Conservation (phyloP, 1,139 yeast genomes). For the Maudiozyma humilis region DNA sequence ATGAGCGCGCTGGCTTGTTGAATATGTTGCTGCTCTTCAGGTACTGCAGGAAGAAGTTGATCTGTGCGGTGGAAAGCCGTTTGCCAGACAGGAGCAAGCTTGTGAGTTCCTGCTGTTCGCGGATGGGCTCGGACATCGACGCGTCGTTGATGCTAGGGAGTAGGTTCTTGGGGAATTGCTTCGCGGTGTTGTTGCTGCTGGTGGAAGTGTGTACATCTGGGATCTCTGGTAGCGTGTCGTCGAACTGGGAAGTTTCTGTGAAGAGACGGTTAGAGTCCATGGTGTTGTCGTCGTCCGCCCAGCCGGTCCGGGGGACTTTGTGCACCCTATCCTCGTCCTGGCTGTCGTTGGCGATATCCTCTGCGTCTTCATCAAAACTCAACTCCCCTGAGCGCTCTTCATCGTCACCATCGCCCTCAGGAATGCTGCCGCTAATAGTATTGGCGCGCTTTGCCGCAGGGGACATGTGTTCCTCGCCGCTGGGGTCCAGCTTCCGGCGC, state of each 20-base stretch:
- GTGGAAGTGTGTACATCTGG: constrained; percentile 3
- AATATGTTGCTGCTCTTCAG: constrained; percentile 33
- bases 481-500: constrained; percentile 15
- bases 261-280: constrained; percentile 23
- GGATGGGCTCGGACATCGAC: constrained; percentile 41
- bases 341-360: constrained; percentile 5
- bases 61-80: constrained; percentile 51
- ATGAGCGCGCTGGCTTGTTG: constrained; percentile 12
- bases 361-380: constrained; percentile 4
- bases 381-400: constrained; percentile 3
- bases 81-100: constrained; percentile 51
- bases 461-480: constrained; percentile 1
- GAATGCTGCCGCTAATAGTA: neutral
- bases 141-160: constrained; percentile 19
- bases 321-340: neutral
- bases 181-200: constrained; percentile 3
- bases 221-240: constrained; percentile 28
- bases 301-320: constrained; percentile 1
- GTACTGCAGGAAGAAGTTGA: constrained; percentile 45
- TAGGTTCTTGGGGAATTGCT: constrained; percentile 12
- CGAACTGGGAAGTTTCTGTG: constrained; percentile 28
- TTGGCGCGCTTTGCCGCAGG: constrained; percentile 6
- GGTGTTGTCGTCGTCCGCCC: constrained; percentile 17
- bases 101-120: constrained; percentile 46
- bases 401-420: neutral